A percentile compares a stretch with the other conserved stretches of the same genome.
Evolutionary conservation across 2,329 filamentous ascomycete species (phyloP).

Genomic region (Penicillium olsonii): DNA sequence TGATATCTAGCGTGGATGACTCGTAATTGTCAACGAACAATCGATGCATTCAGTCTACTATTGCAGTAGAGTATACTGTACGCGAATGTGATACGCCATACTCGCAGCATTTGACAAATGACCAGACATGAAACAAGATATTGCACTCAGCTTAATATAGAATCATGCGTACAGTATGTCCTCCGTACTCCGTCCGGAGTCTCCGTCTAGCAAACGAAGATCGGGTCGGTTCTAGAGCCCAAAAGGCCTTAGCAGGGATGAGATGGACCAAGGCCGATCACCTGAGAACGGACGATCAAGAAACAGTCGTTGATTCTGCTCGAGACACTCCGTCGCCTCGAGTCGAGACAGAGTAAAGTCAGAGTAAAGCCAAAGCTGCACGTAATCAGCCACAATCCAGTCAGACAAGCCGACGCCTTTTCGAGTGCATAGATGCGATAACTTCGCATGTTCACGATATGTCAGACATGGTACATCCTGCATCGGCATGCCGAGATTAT

Average conservation of each 20-base stretch:
- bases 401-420: neutral
- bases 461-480: neutral
- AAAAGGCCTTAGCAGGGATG: constrained; percentile 1
- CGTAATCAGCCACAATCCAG: neutral
- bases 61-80: too few species aligned
- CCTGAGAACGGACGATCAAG: constrained; percentile 1
- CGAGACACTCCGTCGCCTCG: too few species aligned
- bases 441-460: neutral
- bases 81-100: too few species aligned
- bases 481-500: constrained; percentile 12
- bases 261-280: constrained; percentile 3
- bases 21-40: too few species aligned
- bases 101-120: too few species aligned
- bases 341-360: neutral
- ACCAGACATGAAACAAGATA: too few species aligned
- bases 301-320: neutral
- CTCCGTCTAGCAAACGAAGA: too few species aligned
- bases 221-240: constrained; percentile 6
- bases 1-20: neutral
- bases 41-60: too few species aligned
- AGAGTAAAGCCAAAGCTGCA: neutral
- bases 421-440: neutral
- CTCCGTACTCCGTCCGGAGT: neutral
- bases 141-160: too few species aligned
- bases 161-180: too few species aligned